These are phyloP conservation scores for Suillus occidentalis DNA, from an alignment of 768 basidiomycete genomes.

Conservation along the genomic window DNA sequence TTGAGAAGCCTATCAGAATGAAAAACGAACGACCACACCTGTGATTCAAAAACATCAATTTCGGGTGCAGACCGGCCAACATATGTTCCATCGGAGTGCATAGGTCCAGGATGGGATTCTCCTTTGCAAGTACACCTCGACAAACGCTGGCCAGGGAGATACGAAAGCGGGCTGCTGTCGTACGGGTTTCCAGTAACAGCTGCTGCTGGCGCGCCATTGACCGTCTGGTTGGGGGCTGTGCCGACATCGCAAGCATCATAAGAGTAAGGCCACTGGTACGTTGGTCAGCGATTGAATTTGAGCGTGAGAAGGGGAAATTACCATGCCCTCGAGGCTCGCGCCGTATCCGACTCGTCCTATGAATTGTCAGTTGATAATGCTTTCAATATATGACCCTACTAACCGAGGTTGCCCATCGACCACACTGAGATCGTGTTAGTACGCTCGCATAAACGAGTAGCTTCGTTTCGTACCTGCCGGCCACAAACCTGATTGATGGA, in stretches of 20 bases:
- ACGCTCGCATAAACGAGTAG: not conserved
- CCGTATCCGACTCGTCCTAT: conserved; percentile 84
- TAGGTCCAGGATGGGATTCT: conserved; percentile 87
- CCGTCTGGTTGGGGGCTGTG: conserved; percentile 82
- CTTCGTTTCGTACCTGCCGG: conserved; percentile 45
- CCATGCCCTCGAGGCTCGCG: conserved; percentile 81
- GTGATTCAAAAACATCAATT: conserved; percentile 89
- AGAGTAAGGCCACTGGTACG: conserved; percentile 71
- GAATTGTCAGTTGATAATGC: not conserved
- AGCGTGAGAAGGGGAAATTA: conserved; percentile 30
- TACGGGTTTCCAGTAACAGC: conserved; percentile 61
- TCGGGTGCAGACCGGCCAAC: conserved; percentile 85
- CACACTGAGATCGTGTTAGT: conserved; percentile 43
- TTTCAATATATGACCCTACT: conserved; percentile 10
- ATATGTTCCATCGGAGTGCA: conserved; percentile 72
- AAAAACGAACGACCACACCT: conserved; percentile 39
- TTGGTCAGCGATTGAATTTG: conserved; percentile 8
- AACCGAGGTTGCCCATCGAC: conserved; percentile 79
- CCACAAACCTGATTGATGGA: conserved; percentile 55
- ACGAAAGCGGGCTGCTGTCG: conserved; percentile 63
- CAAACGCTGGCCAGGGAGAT: conserved; percentile 83
- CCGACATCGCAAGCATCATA: conserved; percentile 92
- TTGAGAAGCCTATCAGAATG: conserved; percentile 2
- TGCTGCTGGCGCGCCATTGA: conserved; percentile 60
- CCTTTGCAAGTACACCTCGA: conserved; percentile 87